These are phyloP conservation scores for Chrysochromulina tobinii DNA, from an alignment of 78 protist genomes.

Conservation along the genomic window DNA sequence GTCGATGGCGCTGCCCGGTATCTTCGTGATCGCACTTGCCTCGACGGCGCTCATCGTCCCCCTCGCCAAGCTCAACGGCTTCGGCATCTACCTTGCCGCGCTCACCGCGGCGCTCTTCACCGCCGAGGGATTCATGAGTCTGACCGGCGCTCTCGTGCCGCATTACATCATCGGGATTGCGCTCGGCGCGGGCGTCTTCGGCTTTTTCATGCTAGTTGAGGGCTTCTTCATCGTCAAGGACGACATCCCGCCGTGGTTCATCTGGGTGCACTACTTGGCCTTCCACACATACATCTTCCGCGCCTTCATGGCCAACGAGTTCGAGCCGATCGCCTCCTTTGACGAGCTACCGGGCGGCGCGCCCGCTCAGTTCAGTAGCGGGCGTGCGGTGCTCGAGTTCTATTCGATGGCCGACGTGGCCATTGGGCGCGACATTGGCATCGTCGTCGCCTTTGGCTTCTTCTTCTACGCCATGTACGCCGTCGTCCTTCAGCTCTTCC, in stretches of 20 bases:
- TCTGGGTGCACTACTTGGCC: not conserved
- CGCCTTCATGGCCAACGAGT: not conserved
- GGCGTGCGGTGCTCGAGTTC: not conserved
- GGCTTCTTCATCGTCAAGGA: not conserved
- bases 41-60: not conserved
- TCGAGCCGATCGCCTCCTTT: not conserved
- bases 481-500: not conserved
- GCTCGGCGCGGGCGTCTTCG: not conserved
- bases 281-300: not conserved
- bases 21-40: not conserved
- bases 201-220: not conserved
- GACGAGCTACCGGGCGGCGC: not conserved
- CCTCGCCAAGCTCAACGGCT: not conserved
- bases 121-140: not conserved
- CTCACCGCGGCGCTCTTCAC: not conserved
- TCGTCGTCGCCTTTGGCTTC: not conserved
- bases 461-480: not conserved
- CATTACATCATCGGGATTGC: slow-evolving; percentile 7
- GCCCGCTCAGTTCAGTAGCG: not conserved
- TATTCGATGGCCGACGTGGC: not conserved
- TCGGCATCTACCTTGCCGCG: not conserved
- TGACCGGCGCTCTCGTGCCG: not conserved
- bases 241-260: not conserved
- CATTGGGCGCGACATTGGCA: not conserved
- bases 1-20: not conserved